phyloP scores from a whole-genome alignment of 805 yeast species.

The Starmera amethionina region DNA sequence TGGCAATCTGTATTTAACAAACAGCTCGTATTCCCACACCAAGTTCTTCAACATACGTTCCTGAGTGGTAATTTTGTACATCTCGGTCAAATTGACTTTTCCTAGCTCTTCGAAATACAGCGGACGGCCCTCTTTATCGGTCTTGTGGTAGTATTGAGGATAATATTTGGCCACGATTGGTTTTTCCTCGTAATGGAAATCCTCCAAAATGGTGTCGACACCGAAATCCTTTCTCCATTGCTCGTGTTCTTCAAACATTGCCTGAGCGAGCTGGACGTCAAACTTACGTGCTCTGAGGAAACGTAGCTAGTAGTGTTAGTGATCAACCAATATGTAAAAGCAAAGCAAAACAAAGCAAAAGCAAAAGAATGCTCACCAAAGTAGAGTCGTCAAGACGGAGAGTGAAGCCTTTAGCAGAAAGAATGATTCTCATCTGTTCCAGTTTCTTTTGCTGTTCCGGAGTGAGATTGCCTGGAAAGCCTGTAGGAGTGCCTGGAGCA shows the following conservation, averaged over 20 bases:
- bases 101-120: constrained; percentile 93
- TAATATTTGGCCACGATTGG: constrained; percentile 79
- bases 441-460: constrained; percentile 55
- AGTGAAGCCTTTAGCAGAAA: constrained; percentile 57
- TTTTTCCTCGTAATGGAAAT: constrained; percentile 91
- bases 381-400: constrained; percentile 83
- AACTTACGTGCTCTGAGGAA: constrained; percentile 94
- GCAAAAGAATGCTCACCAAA: constrained; percentile 25
- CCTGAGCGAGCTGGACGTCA: constrained; percentile 66
- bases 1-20: constrained; percentile 75
- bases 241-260: constrained; percentile 83
- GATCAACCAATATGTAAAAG: too few species aligned
- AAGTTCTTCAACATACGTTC: constrained; percentile 93
- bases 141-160: constrained; percentile 96
- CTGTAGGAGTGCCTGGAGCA: constrained; percentile 55
- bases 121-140: constrained; percentile 95
- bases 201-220: constrained; percentile 74
- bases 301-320: constrained; percentile 32
- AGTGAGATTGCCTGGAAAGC: constrained; percentile 75
- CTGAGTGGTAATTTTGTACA: constrained; percentile 89
- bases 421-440: constrained; percentile 43
- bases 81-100: constrained; percentile 75
- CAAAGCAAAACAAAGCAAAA: too few species aligned
- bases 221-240: constrained; percentile 87
- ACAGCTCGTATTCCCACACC: constrained; percentile 96